Percentiles rank a stretch among this genome's conserved stretches.
These are phyloP conservation scores for Backusella luteola DNA, from an alignment of 192 early-diverging fungal species.

Conservation along the genomic window DNA sequence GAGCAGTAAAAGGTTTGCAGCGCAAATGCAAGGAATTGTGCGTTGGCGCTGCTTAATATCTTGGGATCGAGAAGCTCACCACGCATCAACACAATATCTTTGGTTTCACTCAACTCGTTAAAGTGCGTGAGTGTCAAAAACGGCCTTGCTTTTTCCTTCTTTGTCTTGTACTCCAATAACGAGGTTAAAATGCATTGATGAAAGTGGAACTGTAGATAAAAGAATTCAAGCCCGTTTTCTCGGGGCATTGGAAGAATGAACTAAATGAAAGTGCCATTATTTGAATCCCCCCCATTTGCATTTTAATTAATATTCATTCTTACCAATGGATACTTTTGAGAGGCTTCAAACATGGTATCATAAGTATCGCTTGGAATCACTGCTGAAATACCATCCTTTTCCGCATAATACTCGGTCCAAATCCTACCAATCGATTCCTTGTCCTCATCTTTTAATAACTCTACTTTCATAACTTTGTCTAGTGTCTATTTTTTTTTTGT, in stretches of 20 bases:
- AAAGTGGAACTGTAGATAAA: slow-evolving; percentile 77
- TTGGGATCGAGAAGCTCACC: slow-evolving; percentile 63
- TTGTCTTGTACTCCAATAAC: slow-evolving; percentile 85
- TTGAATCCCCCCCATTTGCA: too few species aligned
- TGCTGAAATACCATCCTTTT: slow-evolving; percentile 37
- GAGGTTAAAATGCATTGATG: slow-evolving; percentile 88
- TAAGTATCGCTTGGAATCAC: slow-evolving; percentile 32
- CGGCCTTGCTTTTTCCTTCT: slow-evolving; percentile 71
- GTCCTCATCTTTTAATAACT: slow-evolving; percentile 31
- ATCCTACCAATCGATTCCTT: slow-evolving; percentile 32
- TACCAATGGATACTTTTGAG: slow-evolving; percentile 39
- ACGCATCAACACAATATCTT: slow-evolving; percentile 87
- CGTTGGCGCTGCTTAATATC: slow-evolving; percentile 61
- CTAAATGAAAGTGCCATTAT: slow-evolving; percentile 29
- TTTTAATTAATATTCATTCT: not conserved
- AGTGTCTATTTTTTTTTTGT: slow-evolving; percentile 18
- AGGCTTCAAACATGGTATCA: slow-evolving; percentile 23
- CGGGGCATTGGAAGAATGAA: slow-evolving; percentile 87
- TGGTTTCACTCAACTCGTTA: slow-evolving; percentile 75
- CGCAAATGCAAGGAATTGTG: slow-evolving; percentile 73
- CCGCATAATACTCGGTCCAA: slow-evolving; percentile 37
- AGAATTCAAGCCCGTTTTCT: slow-evolving; percentile 82
- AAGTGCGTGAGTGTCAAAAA: slow-evolving; percentile 87
- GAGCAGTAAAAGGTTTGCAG: slow-evolving; percentile 88
- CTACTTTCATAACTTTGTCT: slow-evolving; percentile 35